phyloP scores from a whole-genome alignment of 164 flowering plant genomes.

The Nelumbo lutea region DNA sequence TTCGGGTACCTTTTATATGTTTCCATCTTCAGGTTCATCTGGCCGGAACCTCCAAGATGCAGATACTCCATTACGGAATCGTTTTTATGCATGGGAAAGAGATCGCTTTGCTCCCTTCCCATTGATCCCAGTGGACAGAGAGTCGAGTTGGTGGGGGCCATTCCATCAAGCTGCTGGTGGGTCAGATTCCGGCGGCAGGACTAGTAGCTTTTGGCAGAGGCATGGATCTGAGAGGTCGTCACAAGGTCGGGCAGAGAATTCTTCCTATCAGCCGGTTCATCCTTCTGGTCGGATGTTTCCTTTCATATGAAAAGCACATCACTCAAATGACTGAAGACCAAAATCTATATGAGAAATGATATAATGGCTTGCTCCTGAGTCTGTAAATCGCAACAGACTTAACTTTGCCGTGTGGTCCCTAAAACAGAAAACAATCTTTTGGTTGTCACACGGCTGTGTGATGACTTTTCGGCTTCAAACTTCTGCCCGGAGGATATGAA shows the following conservation, averaged over 20 bases:
- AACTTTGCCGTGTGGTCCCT: conserved; percentile 26
- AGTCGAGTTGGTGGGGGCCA: conserved; percentile 48
- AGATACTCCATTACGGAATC: conserved; percentile 41
- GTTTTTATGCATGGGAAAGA: conserved; percentile 69
- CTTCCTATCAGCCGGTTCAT: conserved; percentile 17
- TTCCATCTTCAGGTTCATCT: conserved; percentile 50
- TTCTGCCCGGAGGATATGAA: conserved; percentile 24
- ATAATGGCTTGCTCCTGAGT: conserved; percentile 18
- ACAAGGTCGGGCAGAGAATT: conserved; percentile 49
- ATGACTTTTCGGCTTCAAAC: conserved; percentile 32
- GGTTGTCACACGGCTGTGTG: conserved; percentile 33
- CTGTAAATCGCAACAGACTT: conserved; percentile 24
- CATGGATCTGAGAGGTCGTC: conserved; percentile 72
- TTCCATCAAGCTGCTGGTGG: conserved; percentile 50
- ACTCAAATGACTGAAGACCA: conserved; percentile 20
- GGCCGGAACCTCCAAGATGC: conserved; percentile 55
- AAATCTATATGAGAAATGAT: conserved; percentile 22
- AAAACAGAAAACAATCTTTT: conserved; percentile 25
- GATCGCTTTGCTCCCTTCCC: conserved; percentile 62
- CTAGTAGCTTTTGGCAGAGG: conserved; percentile 58
- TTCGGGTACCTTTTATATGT: conserved; percentile 41
- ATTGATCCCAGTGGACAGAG: conserved; percentile 56
- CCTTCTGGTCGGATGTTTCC: conserved; percentile 20
- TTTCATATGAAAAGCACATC: conserved; percentile 27
- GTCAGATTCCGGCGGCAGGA: conserved; percentile 41